phyloP scores from a whole-genome alignment of 768 basidiomycete species.

The Multifurca ochricompacta region DNA sequence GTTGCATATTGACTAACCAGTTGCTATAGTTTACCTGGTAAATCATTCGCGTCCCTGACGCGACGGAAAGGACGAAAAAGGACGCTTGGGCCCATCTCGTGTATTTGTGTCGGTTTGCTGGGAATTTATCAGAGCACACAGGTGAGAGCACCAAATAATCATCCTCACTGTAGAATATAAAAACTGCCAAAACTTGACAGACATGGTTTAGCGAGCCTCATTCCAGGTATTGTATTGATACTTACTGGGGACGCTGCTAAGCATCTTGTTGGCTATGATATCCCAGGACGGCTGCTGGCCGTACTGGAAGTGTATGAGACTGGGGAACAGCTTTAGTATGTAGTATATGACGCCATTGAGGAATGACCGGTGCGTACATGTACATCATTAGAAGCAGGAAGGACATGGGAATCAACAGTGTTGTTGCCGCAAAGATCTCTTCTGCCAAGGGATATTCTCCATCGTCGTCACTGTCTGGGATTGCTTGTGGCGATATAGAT shows the following conservation, averaged over 20 bases:
- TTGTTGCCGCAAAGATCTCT: constrained; percentile 59
- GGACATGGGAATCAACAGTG: constrained; percentile 65
- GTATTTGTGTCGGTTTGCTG: constrained; percentile 62
- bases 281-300: constrained; percentile 46
- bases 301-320: constrained; percentile 75
- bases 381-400: constrained; percentile 77
- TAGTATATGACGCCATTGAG: neutral
- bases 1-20: constrained; percentile 65
- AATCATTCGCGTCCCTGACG: constrained; percentile 57
- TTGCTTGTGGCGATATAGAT: constrained; percentile 1
- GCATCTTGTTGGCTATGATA: constrained; percentile 48
- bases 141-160: neutral
- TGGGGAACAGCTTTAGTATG: constrained; percentile 25
- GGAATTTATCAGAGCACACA: constrained; percentile 5
- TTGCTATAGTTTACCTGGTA: constrained; percentile 63
- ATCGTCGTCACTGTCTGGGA: constrained; percentile 25
- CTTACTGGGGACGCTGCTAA: constrained; percentile 67
- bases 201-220: neutral
- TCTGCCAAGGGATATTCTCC: constrained; percentile 42
- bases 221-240: neutral
- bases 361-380: constrained; percentile 47
- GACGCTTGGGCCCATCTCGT: constrained; percentile 43
- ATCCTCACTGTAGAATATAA: constrained; percentile 67
- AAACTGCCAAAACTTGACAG: constrained; percentile 55
- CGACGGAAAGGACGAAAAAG: constrained; percentile 51